A percentile compares a stretch with the other conserved stretches of the same genome.
These are phyloP conservation scores for Cucumis hystrix DNA, from an alignment of 306 rosid genomes.

Conservation along the genomic window DNA sequence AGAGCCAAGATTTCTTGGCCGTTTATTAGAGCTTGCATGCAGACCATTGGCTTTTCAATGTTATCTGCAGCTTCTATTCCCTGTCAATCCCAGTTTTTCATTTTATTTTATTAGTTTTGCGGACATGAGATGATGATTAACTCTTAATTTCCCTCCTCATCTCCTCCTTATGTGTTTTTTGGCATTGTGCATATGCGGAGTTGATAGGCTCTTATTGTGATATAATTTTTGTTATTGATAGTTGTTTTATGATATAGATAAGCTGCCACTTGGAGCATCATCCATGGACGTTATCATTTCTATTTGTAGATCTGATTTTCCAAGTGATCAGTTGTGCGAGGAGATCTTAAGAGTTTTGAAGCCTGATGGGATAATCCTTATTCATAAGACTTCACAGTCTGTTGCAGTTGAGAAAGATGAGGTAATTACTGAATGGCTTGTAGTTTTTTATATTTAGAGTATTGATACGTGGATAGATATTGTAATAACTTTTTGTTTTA, in stretches of 20 bases:
- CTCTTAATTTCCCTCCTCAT: background rate
- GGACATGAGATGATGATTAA: background rate
- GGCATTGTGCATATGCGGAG: background rate
- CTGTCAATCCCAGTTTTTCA: background rate
- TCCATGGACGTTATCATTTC: conserved; percentile 39
- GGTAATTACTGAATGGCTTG: background rate
- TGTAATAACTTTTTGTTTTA: background rate
- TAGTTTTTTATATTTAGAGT: background rate
- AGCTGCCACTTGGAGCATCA: conserved; percentile 55
- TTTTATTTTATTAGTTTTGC: background rate
- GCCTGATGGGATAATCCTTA: conserved; percentile 45
- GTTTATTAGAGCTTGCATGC: background rate
- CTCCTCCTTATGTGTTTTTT: background rate
- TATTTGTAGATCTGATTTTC: conserved; percentile 37
- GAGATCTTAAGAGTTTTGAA: conserved; percentile 61
- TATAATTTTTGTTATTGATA: background rate
- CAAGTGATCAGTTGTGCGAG: conserved; percentile 38
- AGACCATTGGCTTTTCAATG: background rate
- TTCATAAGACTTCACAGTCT: conserved; percentile 36
- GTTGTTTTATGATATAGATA: conserved; percentile 27
- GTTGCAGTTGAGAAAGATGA: conserved; percentile 1
- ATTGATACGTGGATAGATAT: conserved; percentile 3
- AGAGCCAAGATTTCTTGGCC: background rate
- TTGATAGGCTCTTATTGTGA: background rate
- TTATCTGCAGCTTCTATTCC: background rate